Base-by-base conservation (phyloP, 768 basidiomycete genomes). In the Boletus barrowsii region DNA sequence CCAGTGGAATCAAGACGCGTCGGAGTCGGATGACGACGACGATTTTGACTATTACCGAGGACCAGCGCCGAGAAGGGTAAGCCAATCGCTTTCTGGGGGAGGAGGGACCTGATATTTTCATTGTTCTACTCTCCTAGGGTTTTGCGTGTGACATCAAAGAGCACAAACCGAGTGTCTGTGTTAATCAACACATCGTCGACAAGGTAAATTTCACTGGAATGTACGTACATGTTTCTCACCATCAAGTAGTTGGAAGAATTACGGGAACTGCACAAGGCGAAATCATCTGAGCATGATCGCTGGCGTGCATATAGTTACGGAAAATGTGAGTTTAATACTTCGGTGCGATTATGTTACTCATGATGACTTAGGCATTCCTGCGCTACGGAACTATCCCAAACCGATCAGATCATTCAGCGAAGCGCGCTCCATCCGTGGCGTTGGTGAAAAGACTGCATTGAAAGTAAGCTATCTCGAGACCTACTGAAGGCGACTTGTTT, bases 131-230 rank as follows among this genome's bases (percentile, higher is more conserved):
- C 24, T 20, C 30, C 18, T 22, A 89, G 86, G 82, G 82, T n/a
- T 91, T 82, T 70, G 72, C 81, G 14, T 88, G 86, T 63, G 87
- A 91, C 57, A 70, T 71, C 15, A 80, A 78, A 59, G 73, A 73
- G 26, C 62, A 54, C 1, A 68, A 64, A 42, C 43, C 63, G 53
- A 60, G 55, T 1, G 63, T 64, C 5, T 83, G 82, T 54, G 74
- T 75, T 4, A 93, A 93, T 63, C 85, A 90, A 65, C 81, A 86
- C 60, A 79, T 93, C 44, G 77, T 90, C 32, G 84, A 86, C 62
- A 89, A 88, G 77, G 89, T 83, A 57, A 24, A 64, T 14, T 14
- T 45, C 17, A 39, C 30, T 13, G n/a, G 1, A 29, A 10, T 30
- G 47, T 54, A 42, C 8, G 10, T 37, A 7, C 32, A 26, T 24